Conservation (phyloP, 2,329 filamentous ascomycete genomes). For the Talaromyces sp. region DNA sequence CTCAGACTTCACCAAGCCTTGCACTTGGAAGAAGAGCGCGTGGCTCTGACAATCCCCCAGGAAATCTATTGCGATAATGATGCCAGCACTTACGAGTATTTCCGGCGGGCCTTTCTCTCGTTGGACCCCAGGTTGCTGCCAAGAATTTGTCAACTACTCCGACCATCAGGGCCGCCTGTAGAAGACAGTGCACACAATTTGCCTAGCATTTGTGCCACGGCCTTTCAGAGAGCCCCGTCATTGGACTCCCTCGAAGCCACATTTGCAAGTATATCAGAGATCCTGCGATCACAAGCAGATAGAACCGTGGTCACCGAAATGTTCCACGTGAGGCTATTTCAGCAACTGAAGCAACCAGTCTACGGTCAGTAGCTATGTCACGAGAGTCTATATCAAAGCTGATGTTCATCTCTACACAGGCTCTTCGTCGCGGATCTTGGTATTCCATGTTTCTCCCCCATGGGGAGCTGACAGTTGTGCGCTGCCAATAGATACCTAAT, state of each 20-base stretch:
- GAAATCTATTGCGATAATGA: neutral
- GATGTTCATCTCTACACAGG: neutral
- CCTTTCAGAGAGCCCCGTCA: neutral
- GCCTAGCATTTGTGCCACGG: neutral
- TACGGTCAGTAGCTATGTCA: neutral
- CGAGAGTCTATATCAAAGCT: neutral
- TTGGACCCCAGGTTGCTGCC: constrained; percentile 2
- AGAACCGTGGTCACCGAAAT: neutral
- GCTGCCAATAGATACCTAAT: neutral
- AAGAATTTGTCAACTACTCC: neutral
- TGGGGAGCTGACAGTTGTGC: neutral
- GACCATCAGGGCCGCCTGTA: neutral
- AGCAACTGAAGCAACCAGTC: neutral
- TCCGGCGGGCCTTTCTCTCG: neutral
- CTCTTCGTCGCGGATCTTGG: neutral
- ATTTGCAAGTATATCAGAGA: neutral
- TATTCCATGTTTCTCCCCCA: neutral
- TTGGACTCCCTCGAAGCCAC: neutral
- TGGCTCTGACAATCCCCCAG: neutral
- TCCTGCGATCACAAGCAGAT: neutral
- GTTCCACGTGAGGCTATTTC: neutral
- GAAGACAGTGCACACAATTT: neutral
- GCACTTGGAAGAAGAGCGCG: neutral
- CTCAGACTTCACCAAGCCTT: neutral
- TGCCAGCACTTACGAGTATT: neutral